phyloP scores from a whole-genome alignment of 345 rosid species.

The Melaleuca quinquenervia region DNA sequence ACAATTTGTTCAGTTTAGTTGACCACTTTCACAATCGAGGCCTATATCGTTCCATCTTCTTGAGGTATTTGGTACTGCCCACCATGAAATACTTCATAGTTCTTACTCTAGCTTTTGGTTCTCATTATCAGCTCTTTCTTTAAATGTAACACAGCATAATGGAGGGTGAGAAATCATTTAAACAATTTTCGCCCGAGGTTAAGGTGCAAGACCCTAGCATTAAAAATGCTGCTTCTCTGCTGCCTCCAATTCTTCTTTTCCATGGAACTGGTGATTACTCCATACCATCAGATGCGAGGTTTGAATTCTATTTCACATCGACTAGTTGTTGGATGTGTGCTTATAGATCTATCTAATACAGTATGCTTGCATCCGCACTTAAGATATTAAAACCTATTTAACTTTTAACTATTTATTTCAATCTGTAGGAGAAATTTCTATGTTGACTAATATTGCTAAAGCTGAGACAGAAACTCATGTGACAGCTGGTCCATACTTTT shows the following conservation, averaged over 20 bases:
- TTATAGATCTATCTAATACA: background rate
- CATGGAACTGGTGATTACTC: slow-evolving; percentile 87
- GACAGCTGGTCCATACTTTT: background rate
- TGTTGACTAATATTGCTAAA: background rate
- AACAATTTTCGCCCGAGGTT: slow-evolving; percentile 70
- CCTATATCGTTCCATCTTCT: slow-evolving; percentile 68
- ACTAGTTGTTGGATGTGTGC: background rate
- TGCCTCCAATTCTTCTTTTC: slow-evolving; percentile 66
- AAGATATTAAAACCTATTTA: background rate
- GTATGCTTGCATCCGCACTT: background rate
- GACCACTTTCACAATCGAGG: slow-evolving; percentile 84
- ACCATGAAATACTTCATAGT: background rate
- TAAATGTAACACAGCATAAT: slow-evolving; percentile 50
- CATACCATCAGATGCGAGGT: slow-evolving; percentile 92
- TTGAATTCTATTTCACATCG: slow-evolving; percentile 2
- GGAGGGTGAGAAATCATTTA: slow-evolving; percentile 89
- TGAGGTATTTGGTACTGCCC: slow-evolving; percentile 32
- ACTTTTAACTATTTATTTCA: background rate
- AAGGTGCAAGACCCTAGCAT: slow-evolving; percentile 45
- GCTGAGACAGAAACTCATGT: background rate
- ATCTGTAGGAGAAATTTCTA: background rate
- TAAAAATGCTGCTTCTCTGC: slow-evolving; percentile 42
- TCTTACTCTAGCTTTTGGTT: background rate
- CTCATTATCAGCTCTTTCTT: background rate
- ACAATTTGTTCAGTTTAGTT: slow-evolving; percentile 68